Evolutionary conservation across 2,329 filamentous ascomycete genomes (phyloP), one percentile per base, ranked within the genome.

Genomic region (Colletotrichum sp.): DNA sequence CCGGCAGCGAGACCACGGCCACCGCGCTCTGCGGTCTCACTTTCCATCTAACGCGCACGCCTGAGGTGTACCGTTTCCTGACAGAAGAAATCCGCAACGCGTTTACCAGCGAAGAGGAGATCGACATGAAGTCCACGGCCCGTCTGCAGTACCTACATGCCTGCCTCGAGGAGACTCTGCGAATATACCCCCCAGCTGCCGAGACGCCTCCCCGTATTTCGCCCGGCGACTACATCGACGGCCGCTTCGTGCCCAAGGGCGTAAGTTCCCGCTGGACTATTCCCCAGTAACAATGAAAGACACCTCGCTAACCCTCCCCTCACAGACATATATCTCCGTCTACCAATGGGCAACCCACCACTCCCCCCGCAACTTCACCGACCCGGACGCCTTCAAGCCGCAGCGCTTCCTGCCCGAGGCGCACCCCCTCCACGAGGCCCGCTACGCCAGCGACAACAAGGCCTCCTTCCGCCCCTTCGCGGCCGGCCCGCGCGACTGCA

Each of bases 261-360:
- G 57, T 62, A 32, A 62, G 57, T 18, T 5, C 3, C 28, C 6
- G 1, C 28, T 30, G 28, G 28, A 30, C 1, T 3, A 30, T 30
- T 8, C 1, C 28, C 28, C 28, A 30, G 28, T 9, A 30, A 30
- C 28, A 9, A 30, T 3, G 28, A 28, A 28, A 2, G 3, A 30
- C 4, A 1, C 15, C 15, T 39, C 36, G 4, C 44, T 22, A 4
- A 48, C 10, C 0, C 18, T 1, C 0, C 6, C 1, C 0, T 62
- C 6, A 22, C 59, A 62, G 59, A 62, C 59, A 1, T 30, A n/a
- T 16, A 32, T 62, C 28, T 62, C 59, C 18, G 28, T 62, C 2
- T 62, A 32, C 59, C 63, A 66, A 6, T 66, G 26, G 34, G 34
- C 63, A 24, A 62, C 59, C 16, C 59, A 62, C 26, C 59, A 32